Evolutionary conservation across 1,139 yeast genomes (phyloP).

Genomic region (Suhomyces chickasaworum): DNA sequence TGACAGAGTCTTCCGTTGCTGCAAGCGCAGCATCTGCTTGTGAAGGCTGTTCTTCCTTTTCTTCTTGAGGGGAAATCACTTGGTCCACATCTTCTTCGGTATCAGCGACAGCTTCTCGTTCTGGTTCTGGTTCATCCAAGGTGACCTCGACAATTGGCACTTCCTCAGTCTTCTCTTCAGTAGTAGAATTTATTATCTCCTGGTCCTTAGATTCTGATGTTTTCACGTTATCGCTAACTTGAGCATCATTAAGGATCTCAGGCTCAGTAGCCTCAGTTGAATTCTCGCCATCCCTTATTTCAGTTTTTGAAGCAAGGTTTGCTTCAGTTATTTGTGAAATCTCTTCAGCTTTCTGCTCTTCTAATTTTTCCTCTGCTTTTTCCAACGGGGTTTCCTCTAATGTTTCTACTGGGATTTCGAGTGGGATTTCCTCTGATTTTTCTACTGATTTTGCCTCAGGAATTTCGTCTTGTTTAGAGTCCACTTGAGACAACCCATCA

Average conservation of each 20-base stretch:
- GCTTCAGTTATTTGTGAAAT: too few relatives aligned
- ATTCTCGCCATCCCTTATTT: background rate
- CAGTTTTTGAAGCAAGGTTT: background rate
- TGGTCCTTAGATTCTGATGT: background rate
- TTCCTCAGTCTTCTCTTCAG: background rate
- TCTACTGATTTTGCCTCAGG: constrained; percentile 2
- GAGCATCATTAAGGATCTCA: background rate
- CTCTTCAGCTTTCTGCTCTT: background rate
- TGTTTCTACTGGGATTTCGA: too few relatives aligned
- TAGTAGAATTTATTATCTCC: background rate
- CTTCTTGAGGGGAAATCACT: background rate
- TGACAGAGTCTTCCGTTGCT: constrained; percentile 1
- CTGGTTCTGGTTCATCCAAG: background rate
- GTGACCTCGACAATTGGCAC: background rate
- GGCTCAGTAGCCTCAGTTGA: background rate
- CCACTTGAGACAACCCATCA: background rate
- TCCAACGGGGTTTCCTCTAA: background rate
- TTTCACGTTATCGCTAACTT: background rate
- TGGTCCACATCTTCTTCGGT: background rate
- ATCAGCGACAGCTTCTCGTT: background rate
- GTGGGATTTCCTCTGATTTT: background rate
- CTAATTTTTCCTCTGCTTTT: background rate
- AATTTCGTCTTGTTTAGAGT: background rate
- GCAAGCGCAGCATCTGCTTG: constrained; percentile 5
- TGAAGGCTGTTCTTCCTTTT: background rate